Percentiles rank a stretch among this genome's conserved stretches.
These are phyloP conservation scores for Neolentinus lepideus DNA, from an alignment of 1,284 basidiomycete species.

Conservation along the genomic window DNA sequence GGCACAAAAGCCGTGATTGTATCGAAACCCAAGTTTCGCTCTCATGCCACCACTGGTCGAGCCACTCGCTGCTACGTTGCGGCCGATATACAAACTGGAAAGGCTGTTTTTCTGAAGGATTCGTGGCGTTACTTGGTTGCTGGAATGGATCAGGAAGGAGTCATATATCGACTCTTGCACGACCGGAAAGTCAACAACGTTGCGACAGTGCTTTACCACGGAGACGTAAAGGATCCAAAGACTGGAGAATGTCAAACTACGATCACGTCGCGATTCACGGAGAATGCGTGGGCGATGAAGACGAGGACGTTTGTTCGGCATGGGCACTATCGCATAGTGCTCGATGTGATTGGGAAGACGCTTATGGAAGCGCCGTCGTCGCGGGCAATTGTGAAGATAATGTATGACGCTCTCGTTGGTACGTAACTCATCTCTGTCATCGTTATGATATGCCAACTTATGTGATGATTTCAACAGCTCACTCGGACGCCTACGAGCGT, in stretches of 20 bases:
- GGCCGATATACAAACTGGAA: not conserved
- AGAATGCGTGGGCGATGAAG: not conserved
- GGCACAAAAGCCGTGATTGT: not conserved
- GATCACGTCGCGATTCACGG: not conserved
- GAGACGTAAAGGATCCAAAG: not conserved
- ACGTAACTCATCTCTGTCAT: not conserved
- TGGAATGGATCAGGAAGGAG: not conserved
- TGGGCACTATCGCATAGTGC: not conserved
- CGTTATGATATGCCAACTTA: not conserved
- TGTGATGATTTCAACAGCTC: not conserved
- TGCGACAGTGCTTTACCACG: not conserved
- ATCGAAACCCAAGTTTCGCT: not conserved
- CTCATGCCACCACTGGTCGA: not conserved
- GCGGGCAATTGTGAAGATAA: not conserved
- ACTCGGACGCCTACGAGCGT: not conserved
- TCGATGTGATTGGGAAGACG: not conserved
- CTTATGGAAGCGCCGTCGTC: not conserved
- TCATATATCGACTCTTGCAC: not conserved
- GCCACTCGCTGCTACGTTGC: not conserved
- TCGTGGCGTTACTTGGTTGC: not conserved
- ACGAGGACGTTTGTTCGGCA: not conserved
- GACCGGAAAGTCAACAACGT: not conserved
- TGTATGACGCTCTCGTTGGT: not conserved
- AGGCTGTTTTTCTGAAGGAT: slow-evolving; percentile 1
- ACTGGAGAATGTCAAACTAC: not conserved